A percentile compares a stretch with the other conserved stretches of the same genome.
Evolutionary conservation across 73 alveolate genomes (phyloP).

Genomic region (Tetrahymena malaccensis): DNA sequence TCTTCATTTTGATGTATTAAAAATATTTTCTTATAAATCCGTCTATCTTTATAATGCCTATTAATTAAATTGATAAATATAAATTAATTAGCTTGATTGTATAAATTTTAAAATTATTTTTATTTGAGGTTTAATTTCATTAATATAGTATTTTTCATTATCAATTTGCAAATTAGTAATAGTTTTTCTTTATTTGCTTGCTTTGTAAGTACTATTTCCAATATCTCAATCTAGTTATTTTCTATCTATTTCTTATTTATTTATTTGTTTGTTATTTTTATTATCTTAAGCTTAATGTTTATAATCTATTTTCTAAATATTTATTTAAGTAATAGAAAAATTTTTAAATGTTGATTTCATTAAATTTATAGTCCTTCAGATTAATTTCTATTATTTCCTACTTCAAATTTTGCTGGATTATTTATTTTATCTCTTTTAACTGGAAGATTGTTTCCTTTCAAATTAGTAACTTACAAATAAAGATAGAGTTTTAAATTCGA

Average conservation of each 20-base stretch:
- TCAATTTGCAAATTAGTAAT: too few relatives aligned
- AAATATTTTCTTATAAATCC: neutral
- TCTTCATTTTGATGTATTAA: neutral
- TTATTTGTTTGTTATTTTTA: too few relatives aligned
- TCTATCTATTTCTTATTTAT: neutral
- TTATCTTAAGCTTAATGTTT: neutral
- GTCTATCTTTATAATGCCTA: neutral
- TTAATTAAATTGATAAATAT: neutral
- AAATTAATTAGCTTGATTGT: too few relatives aligned
- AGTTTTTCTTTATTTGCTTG: neutral
- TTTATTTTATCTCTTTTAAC: too few relatives aligned
- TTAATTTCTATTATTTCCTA: neutral
- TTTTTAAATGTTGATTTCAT: too few relatives aligned
- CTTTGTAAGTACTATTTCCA: neutral
- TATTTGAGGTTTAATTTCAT: too few relatives aligned
- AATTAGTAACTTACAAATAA: neutral
- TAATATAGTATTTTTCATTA: too few relatives aligned
- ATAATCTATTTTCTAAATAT: too few relatives aligned
- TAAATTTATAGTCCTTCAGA: too few relatives aligned
- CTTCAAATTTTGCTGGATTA: neutral
- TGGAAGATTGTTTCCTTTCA: neutral
- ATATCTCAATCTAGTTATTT: neutral
- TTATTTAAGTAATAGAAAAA: neutral
- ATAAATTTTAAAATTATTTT: too few relatives aligned
- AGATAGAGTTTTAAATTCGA: neutral